Evolutionary conservation across 441 rosid species (phyloP), one percentile per base, ranked within the genome.

Genomic region (Aleurites moluccanus): DNA sequence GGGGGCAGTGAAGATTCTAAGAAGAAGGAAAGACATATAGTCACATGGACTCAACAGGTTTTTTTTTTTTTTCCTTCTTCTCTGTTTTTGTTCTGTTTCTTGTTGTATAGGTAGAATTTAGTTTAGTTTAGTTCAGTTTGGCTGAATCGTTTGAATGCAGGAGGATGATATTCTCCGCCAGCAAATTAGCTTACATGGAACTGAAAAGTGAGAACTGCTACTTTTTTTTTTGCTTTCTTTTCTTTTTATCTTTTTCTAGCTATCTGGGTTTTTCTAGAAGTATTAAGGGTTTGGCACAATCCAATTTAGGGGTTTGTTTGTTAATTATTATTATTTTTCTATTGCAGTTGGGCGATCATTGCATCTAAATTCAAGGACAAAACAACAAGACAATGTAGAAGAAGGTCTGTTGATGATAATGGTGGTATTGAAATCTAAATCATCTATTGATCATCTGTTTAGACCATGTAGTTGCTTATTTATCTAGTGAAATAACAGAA

Each of bases 1-100:
- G 77, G 59, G 74, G 66, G 52, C 57, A 77, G 74, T 85, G 97
- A 91, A 76, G 93, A 87, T 79, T 88, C 92, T 73, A 91, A 90
- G 88, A 94, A 89, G 93, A 95, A 95, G 90, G 99, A 95, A 81
- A 87, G 98, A 50, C 99, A 91, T 83, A 89, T 96, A 69, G 99
- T 96, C 69, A 83, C 98, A 6, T 96, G 98, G 99, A 75, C 89
- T 76, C 92, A 84, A 73, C 85, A 93, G 98, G 99, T 93, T 75
- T 74, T 35, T 6, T 20, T 45, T 74, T 74, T 42, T 3, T 20
- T 45, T 69, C 69, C 59, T 66, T 44, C 50, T 65, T 27, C 18
- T 25, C 56, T 59, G 33, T 55, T 71, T 67, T 44, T 73, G 13
- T 44, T 59, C 28, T 62, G 50, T 75, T 67, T 73, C 10, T 71